Evolutionary conservation across 345 rosid species (phyloP).

Genomic region (Erysimum cheiranthoides): DNA sequence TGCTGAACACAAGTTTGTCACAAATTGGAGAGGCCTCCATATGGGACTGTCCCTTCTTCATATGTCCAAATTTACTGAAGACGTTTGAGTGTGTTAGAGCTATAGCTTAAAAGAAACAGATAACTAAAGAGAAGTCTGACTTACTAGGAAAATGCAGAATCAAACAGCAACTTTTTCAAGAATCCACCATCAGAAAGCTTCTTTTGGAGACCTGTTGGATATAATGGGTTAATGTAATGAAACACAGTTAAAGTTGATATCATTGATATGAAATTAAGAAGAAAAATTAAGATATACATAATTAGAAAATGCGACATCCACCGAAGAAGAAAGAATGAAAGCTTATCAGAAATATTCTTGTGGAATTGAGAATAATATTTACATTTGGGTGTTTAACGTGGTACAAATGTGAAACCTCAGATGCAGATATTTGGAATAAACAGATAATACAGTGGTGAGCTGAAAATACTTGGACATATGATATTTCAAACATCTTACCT

Average conservation of each 20-base stretch:
- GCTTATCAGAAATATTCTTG: slow-evolving; percentile 2
- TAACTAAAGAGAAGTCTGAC: slow-evolving; percentile 41
- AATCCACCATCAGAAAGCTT: slow-evolving; percentile 77
- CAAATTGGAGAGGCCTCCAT: slow-evolving; percentile 78
- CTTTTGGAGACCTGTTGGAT: slow-evolving; percentile 74
- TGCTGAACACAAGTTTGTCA: slow-evolving; percentile 88
- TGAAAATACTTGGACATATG: slow-evolving; percentile 2
- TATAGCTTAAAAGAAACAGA: slow-evolving; percentile 15
- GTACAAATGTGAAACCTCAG: background rate
- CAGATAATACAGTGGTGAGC: slow-evolving; percentile 12
- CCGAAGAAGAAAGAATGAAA: background rate
- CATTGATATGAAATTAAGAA: background rate
- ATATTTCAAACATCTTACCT: slow-evolving; percentile 53
- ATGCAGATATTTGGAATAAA: slow-evolving; percentile 8
- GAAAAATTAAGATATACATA: background rate
- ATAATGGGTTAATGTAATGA: slow-evolving; percentile 15
- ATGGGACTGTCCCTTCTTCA: slow-evolving; percentile 71
- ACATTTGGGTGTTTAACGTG: slow-evolving; percentile 9
- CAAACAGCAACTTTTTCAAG: slow-evolving; percentile 61
- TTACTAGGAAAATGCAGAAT: slow-evolving; percentile 79
- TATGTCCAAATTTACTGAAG: slow-evolving; percentile 66
- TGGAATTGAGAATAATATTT: background rate
- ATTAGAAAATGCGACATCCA: background rate
- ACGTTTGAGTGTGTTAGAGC: slow-evolving; percentile 36
- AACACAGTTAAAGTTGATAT: background rate